Percentiles rank a stretch among this genome's conserved stretches.
These are phyloP conservation scores for Saccharomyces hybrid DNA, from an alignment of 1,139 yeast genomes.

Conservation along the genomic window DNA sequence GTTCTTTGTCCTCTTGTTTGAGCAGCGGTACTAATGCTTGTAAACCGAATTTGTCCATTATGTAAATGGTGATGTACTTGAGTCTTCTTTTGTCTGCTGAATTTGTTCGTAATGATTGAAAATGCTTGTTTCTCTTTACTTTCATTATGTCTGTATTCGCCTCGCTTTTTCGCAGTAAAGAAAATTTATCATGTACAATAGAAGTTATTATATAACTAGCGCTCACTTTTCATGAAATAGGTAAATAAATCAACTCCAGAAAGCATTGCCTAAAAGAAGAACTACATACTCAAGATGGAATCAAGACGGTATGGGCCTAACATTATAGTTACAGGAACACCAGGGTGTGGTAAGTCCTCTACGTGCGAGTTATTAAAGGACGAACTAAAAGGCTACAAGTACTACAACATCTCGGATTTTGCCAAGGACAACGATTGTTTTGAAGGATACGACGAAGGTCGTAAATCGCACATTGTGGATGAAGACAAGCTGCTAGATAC, in stretches of 20 bases:
- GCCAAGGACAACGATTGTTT: conserved; percentile 74
- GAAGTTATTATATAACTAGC: not conserved
- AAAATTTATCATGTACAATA: not conserved
- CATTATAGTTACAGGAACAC: conserved; percentile 90
- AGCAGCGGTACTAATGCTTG: conserved; percentile 64
- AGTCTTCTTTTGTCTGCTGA: not conserved
- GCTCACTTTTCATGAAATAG: not conserved
- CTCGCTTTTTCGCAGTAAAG: not conserved
- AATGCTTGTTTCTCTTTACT: not conserved
- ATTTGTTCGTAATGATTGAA: not conserved
- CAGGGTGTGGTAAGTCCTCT: conserved; percentile 94
- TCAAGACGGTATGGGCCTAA: conserved; percentile 46
- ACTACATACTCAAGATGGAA: conserved; percentile 8
- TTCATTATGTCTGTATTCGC: not conserved
- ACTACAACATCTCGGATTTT: conserved; percentile 68
- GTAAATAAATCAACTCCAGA: not conserved
- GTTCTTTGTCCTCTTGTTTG: conserved; percentile 32
- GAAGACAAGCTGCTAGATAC: conserved; percentile 82
- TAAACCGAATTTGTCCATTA: conserved; percentile 62
- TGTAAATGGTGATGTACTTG: conserved; percentile 3
- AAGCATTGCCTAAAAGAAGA: not conserved
- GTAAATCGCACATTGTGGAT: conserved; percentile 85
- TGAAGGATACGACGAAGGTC: conserved; percentile 76
- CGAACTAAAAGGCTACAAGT: conserved; percentile 44
- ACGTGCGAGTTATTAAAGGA: conserved; percentile 62